Conservation (phyloP, 805 yeast genomes). For the Lipomyces starkeyi region DNA sequence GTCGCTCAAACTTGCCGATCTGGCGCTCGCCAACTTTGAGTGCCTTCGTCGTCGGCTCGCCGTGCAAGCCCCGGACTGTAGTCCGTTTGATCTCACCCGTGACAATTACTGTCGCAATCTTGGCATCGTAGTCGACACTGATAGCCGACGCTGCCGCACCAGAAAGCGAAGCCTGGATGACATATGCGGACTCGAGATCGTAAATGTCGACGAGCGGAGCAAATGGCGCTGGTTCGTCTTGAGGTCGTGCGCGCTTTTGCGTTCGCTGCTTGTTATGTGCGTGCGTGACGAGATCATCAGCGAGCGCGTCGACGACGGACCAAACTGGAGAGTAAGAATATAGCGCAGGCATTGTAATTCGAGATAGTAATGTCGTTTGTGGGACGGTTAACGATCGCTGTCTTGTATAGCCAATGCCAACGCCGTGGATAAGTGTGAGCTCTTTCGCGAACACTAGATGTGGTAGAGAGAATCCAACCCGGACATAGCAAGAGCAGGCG, state of each 20-base stretch:
- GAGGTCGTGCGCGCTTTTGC: neutral
- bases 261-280: conserved; percentile 10
- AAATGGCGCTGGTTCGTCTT: conserved; percentile 1
- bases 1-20: conserved; percentile 53
- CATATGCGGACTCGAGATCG: conserved; percentile 16
- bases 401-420: neutral
- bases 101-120: conserved; percentile 9
- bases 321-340: conserved; percentile 18
- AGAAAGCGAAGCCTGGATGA: conserved; percentile 23
- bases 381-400: neutral
- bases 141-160: conserved; percentile 23
- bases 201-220: conserved; percentile 29
- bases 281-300: conserved; percentile 16
- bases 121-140: conserved; percentile 31
- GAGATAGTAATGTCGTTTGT: neutral
- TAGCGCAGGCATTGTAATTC: conserved; percentile 14
- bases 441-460: neutral
- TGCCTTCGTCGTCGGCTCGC: conserved; percentile 15
- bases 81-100: conserved; percentile 21
- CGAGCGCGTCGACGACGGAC: conserved; percentile 16
- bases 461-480: neutral
- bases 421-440: neutral
- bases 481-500: neutral
- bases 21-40: conserved; percentile 45
- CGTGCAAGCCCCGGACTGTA: conserved; percentile 6